A percentile compares a stretch with the other conserved stretches of the same genome.
Evolutionary conservation across 2,329 filamentous ascomycete genomes (phyloP).

Genomic region (Penicillium sp.): DNA sequence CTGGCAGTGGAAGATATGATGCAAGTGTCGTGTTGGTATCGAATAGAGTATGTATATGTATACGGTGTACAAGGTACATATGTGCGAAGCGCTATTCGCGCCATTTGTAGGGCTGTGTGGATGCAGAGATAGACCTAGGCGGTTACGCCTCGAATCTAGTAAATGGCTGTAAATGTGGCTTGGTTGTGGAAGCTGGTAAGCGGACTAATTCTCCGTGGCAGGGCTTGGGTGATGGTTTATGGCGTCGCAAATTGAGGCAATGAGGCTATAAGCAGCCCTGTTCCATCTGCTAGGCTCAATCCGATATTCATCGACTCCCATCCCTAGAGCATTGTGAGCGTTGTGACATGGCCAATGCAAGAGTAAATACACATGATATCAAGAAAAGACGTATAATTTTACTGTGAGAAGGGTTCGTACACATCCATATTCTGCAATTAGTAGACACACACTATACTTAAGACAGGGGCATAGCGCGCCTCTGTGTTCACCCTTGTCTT

Average conservation of each 20-base stretch:
- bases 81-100: neutral
- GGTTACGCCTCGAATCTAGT: neutral
- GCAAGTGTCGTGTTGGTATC: conserved; percentile 6
- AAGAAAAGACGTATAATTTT: too few species aligned
- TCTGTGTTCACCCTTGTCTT: too few species aligned
- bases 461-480: too few species aligned
- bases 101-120: neutral
- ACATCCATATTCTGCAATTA: too few species aligned
- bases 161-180: neutral
- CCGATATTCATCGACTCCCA: too few species aligned
- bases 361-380: too few species aligned
- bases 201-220: neutral
- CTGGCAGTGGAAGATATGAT: neutral
- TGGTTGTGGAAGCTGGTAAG: neutral
- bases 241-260: neutral
- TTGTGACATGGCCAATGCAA: too few species aligned
- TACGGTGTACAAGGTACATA: neutral
- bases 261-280: neutral
- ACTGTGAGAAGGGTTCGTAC: too few species aligned
- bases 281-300: too few species aligned
- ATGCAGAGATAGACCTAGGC: neutral
- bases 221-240: neutral
- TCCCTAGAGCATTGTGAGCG: too few species aligned
- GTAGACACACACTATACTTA: too few species aligned
- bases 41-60: neutral